Evolutionary conservation across 768 basidiomycete species (phyloP), one percentile per base, ranked within the genome.

Genomic region (Mycena filopes): DNA sequence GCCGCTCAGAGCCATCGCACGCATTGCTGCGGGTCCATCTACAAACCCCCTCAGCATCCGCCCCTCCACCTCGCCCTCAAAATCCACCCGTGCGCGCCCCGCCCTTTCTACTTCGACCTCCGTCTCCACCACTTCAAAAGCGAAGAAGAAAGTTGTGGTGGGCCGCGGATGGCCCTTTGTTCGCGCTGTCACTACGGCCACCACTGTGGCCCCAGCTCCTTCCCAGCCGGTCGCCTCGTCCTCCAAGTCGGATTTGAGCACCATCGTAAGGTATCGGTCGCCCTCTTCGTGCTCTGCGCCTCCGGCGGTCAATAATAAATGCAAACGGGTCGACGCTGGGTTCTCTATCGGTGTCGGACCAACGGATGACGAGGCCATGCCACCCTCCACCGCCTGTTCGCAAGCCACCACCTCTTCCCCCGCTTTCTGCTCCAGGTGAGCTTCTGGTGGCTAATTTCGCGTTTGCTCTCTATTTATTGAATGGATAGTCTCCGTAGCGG

Each of bases 1-100:
- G 16, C 79, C 80, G 41, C 71, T 75, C 9, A 80, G 78, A 66
- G 67, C 77, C 3, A 58, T 83, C 25, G 80, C 78, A 2, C 80
- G 78, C 63, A 80, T 83, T 36, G 70, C 80, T n/a, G 69, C 76
- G 9, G 82, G 81, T 13, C 79, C 85, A 11, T 71, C 80, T 26
- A 81, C 78, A 0, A 89, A 89, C 71, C 87, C 87, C 25, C 73
- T 89, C 42, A 80, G 79, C 49, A 89, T 89, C 56, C 79, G 81
- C 26, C 86, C 88, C 16, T 84, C 87, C 66, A 18, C 57, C 38
- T 36, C 47, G 11, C 23, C 55, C 55, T 63, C 29, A 21, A 60
- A 41, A 25, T 50, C 23, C 25, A 42, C 25, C 4, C 60, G 21
- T 16, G 29, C 60, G 16, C 41, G 42, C 18, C 55, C 59, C 1